Conservation (phyloP, 2,329 filamentous ascomycete species). For the Colletotrichum costaricense region DNA sequence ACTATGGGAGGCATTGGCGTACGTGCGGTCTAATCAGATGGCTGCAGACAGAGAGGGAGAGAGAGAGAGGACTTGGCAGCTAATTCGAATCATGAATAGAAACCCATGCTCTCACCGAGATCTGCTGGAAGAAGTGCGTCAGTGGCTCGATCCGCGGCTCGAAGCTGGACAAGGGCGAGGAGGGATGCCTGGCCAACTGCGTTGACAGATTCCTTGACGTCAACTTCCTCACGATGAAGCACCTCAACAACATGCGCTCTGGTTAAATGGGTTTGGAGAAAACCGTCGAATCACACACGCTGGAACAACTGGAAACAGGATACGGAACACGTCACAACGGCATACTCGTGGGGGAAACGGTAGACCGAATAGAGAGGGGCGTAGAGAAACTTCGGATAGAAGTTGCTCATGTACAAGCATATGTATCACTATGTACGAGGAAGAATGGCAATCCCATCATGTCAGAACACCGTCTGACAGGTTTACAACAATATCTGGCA, state of each 20-base stretch:
- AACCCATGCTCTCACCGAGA: slow-evolving; percentile 70
- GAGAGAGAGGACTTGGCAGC: not conserved
- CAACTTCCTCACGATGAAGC: slow-evolving; percentile 85
- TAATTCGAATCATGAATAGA: slow-evolving; percentile 48
- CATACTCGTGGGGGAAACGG: too few relatives aligned
- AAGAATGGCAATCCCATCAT: not conserved
- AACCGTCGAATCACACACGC: not conserved
- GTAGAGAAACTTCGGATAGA: not conserved
- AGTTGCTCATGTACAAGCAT: slow-evolving; percentile 15
- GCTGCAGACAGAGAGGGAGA: too few relatives aligned
- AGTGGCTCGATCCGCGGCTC: slow-evolving; percentile 77
- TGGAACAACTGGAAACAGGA: not conserved
- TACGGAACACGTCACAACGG: not conserved
- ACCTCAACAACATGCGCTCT: slow-evolving; percentile 74
- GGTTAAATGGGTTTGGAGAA: not conserved
- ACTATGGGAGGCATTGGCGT: not conserved
- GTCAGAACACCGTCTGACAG: too few relatives aligned
- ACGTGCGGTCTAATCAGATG: not conserved
- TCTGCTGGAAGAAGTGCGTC: slow-evolving; percentile 97
- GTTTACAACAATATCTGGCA: not conserved
- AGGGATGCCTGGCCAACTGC: slow-evolving; percentile 89
- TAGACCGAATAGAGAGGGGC: not conserved
- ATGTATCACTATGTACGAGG: slow-evolving; percentile 10
- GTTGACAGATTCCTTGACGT: slow-evolving; percentile 94
- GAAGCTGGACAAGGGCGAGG: slow-evolving; percentile 81